Evolutionary conservation across 148 eudicot genomes (phyloP).

Genomic region (Beta vulgaris): DNA sequence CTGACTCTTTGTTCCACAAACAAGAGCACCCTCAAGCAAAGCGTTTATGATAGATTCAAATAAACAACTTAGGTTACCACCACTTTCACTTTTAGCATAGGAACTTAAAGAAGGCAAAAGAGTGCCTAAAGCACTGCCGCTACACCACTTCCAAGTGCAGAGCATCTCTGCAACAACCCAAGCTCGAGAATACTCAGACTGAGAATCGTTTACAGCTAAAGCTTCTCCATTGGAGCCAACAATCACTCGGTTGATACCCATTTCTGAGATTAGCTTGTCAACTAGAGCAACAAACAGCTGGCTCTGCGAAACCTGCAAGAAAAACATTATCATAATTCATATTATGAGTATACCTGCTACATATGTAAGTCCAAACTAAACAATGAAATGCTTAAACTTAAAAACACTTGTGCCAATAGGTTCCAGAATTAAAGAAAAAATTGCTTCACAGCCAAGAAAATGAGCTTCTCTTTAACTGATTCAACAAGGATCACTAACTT

Average conservation of each 20-base stretch:
- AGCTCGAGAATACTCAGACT: constrained; percentile 47
- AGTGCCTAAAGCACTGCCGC: constrained; percentile 67
- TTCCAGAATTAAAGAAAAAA: not conserved
- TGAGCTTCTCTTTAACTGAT: not conserved
- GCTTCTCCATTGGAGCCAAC: constrained; percentile 33
- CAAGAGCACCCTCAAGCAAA: constrained; percentile 84
- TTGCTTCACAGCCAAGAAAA: not conserved
- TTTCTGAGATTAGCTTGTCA: constrained; percentile 61
- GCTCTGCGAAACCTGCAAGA: constrained; percentile 49
- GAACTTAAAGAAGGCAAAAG: constrained; percentile 58
- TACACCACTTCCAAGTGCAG: constrained; percentile 89
- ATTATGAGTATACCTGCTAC: not conserved
- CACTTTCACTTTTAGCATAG: constrained; percentile 37
- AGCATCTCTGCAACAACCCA: constrained; percentile 96
- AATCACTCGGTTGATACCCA: constrained; percentile 59
- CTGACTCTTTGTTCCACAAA: constrained; percentile 46
- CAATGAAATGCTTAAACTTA: not conserved
- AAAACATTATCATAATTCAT: not conserved
- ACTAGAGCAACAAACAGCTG: constrained; percentile 54
- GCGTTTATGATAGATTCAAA: constrained; percentile 51
- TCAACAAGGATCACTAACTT: not conserved
- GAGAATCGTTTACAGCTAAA: constrained; percentile 34
- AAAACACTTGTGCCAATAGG: not conserved
- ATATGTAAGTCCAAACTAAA: not conserved
- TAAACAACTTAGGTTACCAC: constrained; percentile 26